Evolutionary conservation across 768 basidiomycete genomes (phyloP).

Genomic region (Tylopilus plumbeoviolaceoides): DNA sequence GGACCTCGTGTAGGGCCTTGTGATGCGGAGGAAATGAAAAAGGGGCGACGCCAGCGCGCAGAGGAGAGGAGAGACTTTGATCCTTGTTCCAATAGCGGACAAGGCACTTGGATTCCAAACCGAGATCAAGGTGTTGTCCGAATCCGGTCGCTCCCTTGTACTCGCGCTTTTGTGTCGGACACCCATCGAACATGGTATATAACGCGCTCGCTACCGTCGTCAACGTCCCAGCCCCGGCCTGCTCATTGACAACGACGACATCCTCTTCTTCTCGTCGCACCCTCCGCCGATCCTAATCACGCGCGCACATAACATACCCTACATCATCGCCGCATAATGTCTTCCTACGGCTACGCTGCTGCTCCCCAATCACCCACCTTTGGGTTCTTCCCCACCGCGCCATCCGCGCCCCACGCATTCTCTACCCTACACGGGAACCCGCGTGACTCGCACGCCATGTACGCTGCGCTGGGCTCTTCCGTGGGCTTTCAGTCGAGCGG

Average conservation of each 20-base stretch:
- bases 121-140: constrained; percentile 18
- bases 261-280: not conserved
- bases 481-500: constrained; percentile 22
- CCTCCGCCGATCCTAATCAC: not conserved
- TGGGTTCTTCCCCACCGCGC: constrained; percentile 55
- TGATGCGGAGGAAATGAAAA: not conserved
- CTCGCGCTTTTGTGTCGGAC: constrained; percentile 3
- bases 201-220: constrained; percentile 15
- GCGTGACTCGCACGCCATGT: constrained; percentile 57
- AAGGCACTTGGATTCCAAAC: constrained; percentile 21
- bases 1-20: not conserved
- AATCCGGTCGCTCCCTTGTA: constrained; percentile 26
- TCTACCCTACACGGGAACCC: constrained; percentile 54
- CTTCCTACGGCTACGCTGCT: constrained; percentile 39
- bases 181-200: constrained; percentile 17
- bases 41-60: not conserved
- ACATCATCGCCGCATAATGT: constrained; percentile 30
- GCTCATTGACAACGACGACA: constrained; percentile 6
- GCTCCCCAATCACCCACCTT: constrained; percentile 51
- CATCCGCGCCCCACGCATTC: constrained; percentile 57
- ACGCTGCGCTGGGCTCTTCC: constrained; percentile 43
- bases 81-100: constrained; percentile 20
- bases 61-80: not conserved
- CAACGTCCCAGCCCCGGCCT: constrained; percentile 1
- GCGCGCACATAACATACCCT: no score